Conservation (phyloP, 148 eudicot genomes). For the Silene conica region DNA sequence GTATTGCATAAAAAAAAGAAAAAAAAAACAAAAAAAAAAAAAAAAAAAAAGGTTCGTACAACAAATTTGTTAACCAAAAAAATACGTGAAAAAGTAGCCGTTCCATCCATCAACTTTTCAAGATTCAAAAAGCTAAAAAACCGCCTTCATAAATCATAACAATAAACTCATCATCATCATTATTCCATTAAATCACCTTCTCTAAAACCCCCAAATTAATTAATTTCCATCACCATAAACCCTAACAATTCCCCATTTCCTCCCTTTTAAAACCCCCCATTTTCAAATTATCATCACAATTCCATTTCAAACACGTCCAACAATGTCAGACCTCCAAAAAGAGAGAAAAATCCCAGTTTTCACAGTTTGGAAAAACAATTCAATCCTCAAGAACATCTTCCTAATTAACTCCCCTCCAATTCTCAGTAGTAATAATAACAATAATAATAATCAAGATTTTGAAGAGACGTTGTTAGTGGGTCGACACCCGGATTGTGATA, state of each 20-base stretch:
- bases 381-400: slow-evolving; percentile 84
- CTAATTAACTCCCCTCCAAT: slow-evolving; percentile 44
- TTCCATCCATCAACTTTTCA: slow-evolving; percentile 25
- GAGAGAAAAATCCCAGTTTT: slow-evolving; percentile 72
- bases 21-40: no score
- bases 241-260: background rate
- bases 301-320: background rate
- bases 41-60: no score
- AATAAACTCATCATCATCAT: background rate
- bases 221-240: background rate
- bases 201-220: slow-evolving; percentile 2
- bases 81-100: slow-evolving; percentile 21
- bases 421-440: background rate
- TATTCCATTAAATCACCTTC: background rate
- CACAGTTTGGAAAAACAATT: slow-evolving; percentile 62
- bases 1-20: no score
- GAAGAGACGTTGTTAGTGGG: slow-evolving; percentile 64
- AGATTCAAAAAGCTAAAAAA: slow-evolving; percentile 11
- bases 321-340: slow-evolving; percentile 29
- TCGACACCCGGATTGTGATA: slow-evolving; percentile 78
- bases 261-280: background rate
- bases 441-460: slow-evolving; percentile 26
- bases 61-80: no score
- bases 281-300: background rate
- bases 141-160: background rate